Conservation (phyloP, 495 filamentous ascomycete genomes). For the Penicillium macrosclerotiorum region DNA sequence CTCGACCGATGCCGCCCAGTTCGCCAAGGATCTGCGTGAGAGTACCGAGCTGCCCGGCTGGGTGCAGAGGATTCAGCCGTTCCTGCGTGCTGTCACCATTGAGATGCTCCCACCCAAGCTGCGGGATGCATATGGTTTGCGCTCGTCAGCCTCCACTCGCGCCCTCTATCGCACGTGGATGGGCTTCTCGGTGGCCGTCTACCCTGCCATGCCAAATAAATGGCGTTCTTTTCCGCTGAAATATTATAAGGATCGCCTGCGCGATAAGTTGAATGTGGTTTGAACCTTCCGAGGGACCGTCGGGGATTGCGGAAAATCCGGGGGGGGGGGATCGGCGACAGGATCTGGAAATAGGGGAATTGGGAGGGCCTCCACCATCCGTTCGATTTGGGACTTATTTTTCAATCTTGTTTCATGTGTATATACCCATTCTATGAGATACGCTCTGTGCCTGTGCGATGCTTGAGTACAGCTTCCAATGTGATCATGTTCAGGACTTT, state of each 20-base stretch:
- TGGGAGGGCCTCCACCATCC: too few relatives aligned
- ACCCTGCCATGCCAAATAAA: constrained; percentile 36
- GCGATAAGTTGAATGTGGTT: constrained; percentile 29
- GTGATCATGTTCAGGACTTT: not conserved
- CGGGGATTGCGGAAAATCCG: not conserved
- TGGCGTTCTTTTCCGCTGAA: constrained; percentile 29
- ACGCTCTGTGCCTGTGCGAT: constrained; percentile 17
- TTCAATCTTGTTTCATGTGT: not conserved
- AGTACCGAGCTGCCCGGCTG: constrained; percentile 32
- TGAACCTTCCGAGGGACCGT: constrained; percentile 1
- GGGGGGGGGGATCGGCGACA: too few relatives aligned
- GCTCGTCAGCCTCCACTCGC: constrained; percentile 31
- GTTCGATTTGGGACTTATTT: too few relatives aligned
- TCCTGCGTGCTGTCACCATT: constrained; percentile 33
- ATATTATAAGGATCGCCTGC: constrained; percentile 31
- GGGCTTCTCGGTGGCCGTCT: constrained; percentile 38
- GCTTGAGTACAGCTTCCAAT: not conserved
- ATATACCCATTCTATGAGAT: constrained; percentile 19
- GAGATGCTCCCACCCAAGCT: constrained; percentile 42
- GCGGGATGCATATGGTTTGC: constrained; percentile 39
- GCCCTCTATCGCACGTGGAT: constrained; percentile 35
- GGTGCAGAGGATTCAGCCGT: constrained; percentile 34
- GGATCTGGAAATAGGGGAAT: too few relatives aligned
- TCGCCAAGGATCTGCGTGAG: constrained; percentile 30
- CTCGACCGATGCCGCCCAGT: constrained; percentile 30